Evolutionary conservation across 2,329 filamentous ascomycete genomes (phyloP).

Genomic region (Diaporthe batatas): DNA sequence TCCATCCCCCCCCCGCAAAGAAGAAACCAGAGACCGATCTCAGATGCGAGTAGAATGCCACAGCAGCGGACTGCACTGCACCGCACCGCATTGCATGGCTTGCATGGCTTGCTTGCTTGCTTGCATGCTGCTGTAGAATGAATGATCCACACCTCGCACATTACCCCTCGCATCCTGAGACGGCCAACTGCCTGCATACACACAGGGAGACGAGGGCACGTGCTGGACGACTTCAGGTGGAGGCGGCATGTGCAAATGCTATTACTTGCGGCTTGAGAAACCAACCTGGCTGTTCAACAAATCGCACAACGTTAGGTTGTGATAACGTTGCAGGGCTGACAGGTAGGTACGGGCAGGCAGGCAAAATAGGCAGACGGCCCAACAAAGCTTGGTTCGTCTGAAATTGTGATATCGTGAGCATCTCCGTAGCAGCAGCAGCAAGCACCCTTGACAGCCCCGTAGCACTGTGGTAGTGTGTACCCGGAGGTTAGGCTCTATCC

Average conservation of each 20-base stretch:
- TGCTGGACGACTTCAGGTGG: slow-evolving; percentile 1
- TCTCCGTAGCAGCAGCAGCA: background rate
- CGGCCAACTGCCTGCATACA: slow-evolving; percentile 2
- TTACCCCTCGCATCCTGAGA: background rate
- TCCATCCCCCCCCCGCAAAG: background rate
- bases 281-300: background rate
- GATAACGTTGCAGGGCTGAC: background rate
- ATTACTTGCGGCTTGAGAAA: background rate
- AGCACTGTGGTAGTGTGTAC: too few species aligned
- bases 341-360: background rate
- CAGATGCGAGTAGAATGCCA: slow-evolving; percentile 7
- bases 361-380: background rate
- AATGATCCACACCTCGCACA: background rate
- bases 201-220: background rate
- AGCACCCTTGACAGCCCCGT: background rate
- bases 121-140: slow-evolving; percentile 31
- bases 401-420: background rate
- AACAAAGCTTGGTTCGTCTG: slow-evolving; percentile 26
- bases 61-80: background rate
- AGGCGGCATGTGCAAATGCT: background rate
- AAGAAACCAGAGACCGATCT: background rate
- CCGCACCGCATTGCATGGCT: slow-evolving; percentile 26
- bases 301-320: background rate
- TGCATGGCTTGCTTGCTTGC: background rate
- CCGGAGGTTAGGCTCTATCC: background rate